Conservation (phyloP, 2,329 filamentous ascomycete genomes). For the Diaporthe nobilis region DNA sequence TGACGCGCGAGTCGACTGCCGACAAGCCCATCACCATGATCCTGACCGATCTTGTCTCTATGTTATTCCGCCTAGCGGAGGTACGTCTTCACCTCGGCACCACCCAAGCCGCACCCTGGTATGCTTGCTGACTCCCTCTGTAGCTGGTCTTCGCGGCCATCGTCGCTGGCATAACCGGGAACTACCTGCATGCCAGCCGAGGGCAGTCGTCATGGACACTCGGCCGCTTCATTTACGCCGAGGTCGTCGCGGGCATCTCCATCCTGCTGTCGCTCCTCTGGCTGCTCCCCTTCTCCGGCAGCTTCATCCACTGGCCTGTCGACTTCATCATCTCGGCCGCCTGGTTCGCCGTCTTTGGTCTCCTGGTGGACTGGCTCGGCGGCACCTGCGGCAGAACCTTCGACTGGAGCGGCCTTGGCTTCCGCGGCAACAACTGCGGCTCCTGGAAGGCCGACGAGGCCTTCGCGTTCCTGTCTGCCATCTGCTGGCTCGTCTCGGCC, state of each 20-base stretch:
- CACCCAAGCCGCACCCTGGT: background rate
- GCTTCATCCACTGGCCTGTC: slow-evolving; percentile 79
- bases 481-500: slow-evolving; percentile 78
- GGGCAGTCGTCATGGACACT: slow-evolving; percentile 65
- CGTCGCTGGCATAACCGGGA: slow-evolving; percentile 77
- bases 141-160: slow-evolving; percentile 80
- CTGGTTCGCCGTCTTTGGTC: slow-evolving; percentile 79
- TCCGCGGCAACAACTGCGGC: slow-evolving; percentile 68
- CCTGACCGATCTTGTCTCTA: slow-evolving; percentile 67
- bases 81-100: background rate
- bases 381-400: slow-evolving; percentile 70
- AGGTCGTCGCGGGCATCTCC: slow-evolving; percentile 77
- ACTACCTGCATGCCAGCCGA: slow-evolving; percentile 68
- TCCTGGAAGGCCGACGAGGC: slow-evolving; percentile 80
- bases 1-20: background rate
- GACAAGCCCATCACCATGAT: slow-evolving; percentile 57
- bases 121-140: background rate
- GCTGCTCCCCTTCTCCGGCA: slow-evolving; percentile 78
- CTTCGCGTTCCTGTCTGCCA: slow-evolving; percentile 79
- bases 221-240: slow-evolving; percentile 81
- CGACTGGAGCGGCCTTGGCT: slow-evolving; percentile 69
- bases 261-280: slow-evolving; percentile 79
- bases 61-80: slow-evolving; percentile 69
- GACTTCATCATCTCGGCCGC: slow-evolving; percentile 78
- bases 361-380: slow-evolving; percentile 70